phyloP scores from a whole-genome alignment of 306 rosid species.

The Trifolium fragiferum region DNA sequence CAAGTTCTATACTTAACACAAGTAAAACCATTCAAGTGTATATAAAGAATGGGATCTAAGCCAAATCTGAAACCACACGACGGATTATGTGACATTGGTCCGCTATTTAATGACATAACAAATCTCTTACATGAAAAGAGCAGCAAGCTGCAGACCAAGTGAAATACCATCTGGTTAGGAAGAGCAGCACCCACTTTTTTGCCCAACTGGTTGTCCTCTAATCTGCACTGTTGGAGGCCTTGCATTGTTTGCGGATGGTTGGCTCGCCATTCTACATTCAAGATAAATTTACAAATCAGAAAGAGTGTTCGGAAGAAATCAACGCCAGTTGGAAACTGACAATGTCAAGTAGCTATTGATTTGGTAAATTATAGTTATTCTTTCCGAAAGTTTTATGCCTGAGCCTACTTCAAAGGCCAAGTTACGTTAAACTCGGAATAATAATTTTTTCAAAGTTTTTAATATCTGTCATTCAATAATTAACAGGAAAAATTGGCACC shows the following conservation, averaged over 20 bases:
- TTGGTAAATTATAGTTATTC: not conserved
- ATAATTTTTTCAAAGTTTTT: not conserved
- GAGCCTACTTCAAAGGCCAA: constrained; percentile 20
- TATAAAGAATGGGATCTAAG: constrained; percentile 53
- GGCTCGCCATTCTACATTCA: constrained; percentile 61
- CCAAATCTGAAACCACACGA: constrained; percentile 47
- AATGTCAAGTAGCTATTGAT: not conserved
- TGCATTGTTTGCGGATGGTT: constrained; percentile 45
- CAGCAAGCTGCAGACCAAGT: constrained; percentile 38
- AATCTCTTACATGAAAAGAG: constrained; percentile 40
- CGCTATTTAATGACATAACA: constrained; percentile 44
- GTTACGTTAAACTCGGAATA: not conserved
- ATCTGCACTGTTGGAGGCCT: constrained; percentile 66
- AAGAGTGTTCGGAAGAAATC: not conserved
- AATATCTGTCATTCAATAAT: constrained; percentile 16
- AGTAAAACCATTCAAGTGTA: constrained; percentile 48
- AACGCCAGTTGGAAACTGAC: not conserved
- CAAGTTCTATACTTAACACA: constrained; percentile 45
- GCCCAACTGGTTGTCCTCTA: constrained; percentile 64
- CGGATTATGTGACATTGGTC: constrained; percentile 43
- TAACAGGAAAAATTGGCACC: constrained; percentile 34
- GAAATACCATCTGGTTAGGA: constrained; percentile 42
- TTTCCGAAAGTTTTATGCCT: not conserved
- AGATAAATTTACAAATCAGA: constrained; percentile 23
- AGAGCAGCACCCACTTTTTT: constrained; percentile 61